Conservation (phyloP, 2,329 filamentous ascomycete species). For the Emmonsiellopsis sp. region DNA sequence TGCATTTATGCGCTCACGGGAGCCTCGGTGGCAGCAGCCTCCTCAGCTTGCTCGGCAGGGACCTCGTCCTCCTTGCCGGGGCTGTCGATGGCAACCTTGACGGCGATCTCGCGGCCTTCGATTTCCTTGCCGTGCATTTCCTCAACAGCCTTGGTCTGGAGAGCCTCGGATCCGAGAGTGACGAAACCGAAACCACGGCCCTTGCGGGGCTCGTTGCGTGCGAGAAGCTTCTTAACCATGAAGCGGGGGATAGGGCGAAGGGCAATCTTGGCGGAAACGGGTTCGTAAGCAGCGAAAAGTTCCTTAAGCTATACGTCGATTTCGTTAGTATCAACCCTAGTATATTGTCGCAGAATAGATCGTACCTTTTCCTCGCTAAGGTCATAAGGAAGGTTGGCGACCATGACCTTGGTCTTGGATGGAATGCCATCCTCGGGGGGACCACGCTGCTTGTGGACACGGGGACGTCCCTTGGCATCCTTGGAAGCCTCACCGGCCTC, state of each 20-base stretch:
- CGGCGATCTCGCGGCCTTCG: slow-evolving; percentile 95
- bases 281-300: slow-evolving; percentile 86
- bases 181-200: slow-evolving; percentile 98
- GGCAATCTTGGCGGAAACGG: slow-evolving; percentile 93
- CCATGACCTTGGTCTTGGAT: slow-evolving; percentile 99
- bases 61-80: slow-evolving; percentile 94
- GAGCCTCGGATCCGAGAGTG: slow-evolving; percentile 85
- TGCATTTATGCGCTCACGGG: slow-evolving; percentile 18
- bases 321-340: slow-evolving; percentile 17
- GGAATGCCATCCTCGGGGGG: slow-evolving; percentile 94
- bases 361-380: slow-evolving; percentile 91
- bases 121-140: slow-evolving; percentile 99
- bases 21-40: slow-evolving; percentile 20
- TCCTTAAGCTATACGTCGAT: slow-evolving; percentile 68
- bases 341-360: background rate
- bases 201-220: slow-evolving; percentile 96
- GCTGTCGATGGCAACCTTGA: slow-evolving; percentile 99
- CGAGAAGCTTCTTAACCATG: slow-evolving; percentile 99
- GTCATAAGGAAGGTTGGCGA: slow-evolving; percentile 97
- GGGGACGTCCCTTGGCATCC: slow-evolving; percentile 34
- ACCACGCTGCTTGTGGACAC: slow-evolving; percentile 70
- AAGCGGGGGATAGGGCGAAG: slow-evolving; percentile 97
- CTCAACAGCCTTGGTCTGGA: slow-evolving; percentile 89
- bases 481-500: slow-evolving; percentile 23
- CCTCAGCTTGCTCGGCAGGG: slow-evolving; percentile 38